Base-by-base conservation (phyloP, 2,329 filamentous ascomycete species). In the Aureobasidium sp. region DNA sequence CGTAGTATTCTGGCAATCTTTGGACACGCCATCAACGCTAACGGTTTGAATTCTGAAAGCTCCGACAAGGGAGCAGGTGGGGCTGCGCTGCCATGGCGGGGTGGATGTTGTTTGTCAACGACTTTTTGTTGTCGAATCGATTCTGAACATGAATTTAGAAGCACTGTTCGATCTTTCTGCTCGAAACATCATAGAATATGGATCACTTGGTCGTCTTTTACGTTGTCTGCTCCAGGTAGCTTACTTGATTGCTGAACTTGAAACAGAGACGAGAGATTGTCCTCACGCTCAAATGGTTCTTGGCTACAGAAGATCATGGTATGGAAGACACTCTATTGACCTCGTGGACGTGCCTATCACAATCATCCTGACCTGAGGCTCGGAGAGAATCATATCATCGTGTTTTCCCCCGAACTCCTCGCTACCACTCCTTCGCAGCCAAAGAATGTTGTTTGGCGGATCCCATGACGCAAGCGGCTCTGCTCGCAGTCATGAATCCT, bases 391-490 rank as follows among this genome's bases (percentile, higher is more conserved):
- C 5, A 25, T 27, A 27, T 22, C 11, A 25, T 48, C 29, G 7
- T 31, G 6, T 15, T 9, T 25, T 20, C 7, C 20, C 29, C 22
- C 8, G 14, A 11, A 15, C 12, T 36, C 6, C 5, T 36, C 27
- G n/a, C 27, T 57, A 11, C 41, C 29, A 25, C 41, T 27, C 17
- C 25, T 14, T 5, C 25, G 39, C 39, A 31, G 8, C 36, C 15
- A 8, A 55, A 42, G 37, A 42, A 42, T 42, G 37, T 20, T 45
- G 11, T 39, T 59, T 36, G 31, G 20, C 29, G 25, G 36, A 5
- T 7, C 5, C 36, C 45, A 60, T 60, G 57, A 60, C 45, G 57
- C 45, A 60, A 60, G 57, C 57, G 57, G 57, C 57, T 60, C 57
- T 60, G 34, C 31, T 49, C 29, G n/a, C n/a, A 25, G 7, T 15